Base-by-base conservation (phyloP, 2,329 filamentous ascomycete genomes). In the Alternaria novae-zelandiae region DNA sequence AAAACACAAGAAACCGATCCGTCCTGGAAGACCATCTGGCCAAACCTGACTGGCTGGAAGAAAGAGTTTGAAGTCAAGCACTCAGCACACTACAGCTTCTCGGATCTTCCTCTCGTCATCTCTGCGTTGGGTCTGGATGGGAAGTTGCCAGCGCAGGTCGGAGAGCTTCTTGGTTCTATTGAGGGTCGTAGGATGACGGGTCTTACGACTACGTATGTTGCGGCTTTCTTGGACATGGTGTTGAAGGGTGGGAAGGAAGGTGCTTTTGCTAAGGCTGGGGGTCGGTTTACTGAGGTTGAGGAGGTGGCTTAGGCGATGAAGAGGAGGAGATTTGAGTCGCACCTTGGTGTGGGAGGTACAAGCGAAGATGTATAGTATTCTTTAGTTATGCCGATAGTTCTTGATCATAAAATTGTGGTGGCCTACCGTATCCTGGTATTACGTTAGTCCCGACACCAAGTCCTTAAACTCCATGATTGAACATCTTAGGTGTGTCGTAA, bases 1-100 rank as follows among this genome's bases (percentile, higher is more conserved):
- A 73, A 76, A 49, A 75, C 72, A 17, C 71, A 71, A 61, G 68
- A 63, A 9, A 75, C 71, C 0, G 74, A 77, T 54, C 68, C 71
- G 2, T 70, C 74, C 3, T 77, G 74, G 74, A 69, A 70, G 41
- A 50, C 65, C 1, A 61, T 65, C 3, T 77, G 72, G 74, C 63
- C 69, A 11, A 56, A 65, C 2, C 36, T 76, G 21, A 67, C 46
- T 11, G 66, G 70, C 7, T 75, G 74, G 74, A 76, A 74, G 61
- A 70, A 63, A 28, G 73, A 76, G 41, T 57, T 71, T 13, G 73
- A 74, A 57, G 70, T 76, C 1, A 69, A 69, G n/a, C 54, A 62
- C 3, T 46, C 72, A 6, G 70, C 68, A 6, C 74, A 76, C 59
- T 75, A 75, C 51, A 68, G 71, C 45, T 76, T 76, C 50, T 74